These are phyloP conservation scores for Colletotrichum sp. DNA, from an alignment of 2,329 filamentous ascomycete species.

Conservation along the genomic window DNA sequence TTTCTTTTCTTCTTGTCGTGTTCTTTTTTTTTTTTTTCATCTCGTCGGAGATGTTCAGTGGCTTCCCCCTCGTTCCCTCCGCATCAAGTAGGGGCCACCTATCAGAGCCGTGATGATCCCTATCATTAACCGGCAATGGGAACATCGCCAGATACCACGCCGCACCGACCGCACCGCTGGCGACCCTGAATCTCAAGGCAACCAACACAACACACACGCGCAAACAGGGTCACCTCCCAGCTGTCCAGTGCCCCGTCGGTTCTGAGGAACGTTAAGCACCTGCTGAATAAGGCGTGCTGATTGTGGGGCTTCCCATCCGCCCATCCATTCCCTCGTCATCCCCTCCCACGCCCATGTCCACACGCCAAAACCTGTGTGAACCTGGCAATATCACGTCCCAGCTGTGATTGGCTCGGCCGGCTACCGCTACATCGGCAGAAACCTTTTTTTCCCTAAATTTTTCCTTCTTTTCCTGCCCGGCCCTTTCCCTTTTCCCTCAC, in stretches of 20 bases:
- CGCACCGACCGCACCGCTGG: not conserved
- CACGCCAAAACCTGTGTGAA: not conserved
- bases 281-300: constrained; percentile 13
- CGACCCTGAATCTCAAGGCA: not conserved
- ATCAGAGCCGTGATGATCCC: not conserved
- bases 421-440: constrained; percentile 17
- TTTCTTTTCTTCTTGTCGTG: not conserved
- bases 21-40: not conserved
- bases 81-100: not conserved
- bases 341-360: not conserved
- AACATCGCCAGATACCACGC: not conserved
- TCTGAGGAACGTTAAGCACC: not conserved
- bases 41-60: not conserved
- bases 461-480: constrained; percentile 22
- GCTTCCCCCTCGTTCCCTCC: not conserved
- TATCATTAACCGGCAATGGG: not conserved
- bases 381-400: not conserved
- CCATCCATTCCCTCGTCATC: constrained; percentile 5
- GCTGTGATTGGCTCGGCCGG: constrained; percentile 8
- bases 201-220: not conserved
- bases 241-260: not conserved
- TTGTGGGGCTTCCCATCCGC: not conserved
- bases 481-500: constrained; percentile 30
- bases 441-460: not conserved
- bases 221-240: not conserved